Evolutionary conservation across 2,329 filamentous ascomycete genomes (phyloP).

Genomic region (Fusarium lyarnte): DNA sequence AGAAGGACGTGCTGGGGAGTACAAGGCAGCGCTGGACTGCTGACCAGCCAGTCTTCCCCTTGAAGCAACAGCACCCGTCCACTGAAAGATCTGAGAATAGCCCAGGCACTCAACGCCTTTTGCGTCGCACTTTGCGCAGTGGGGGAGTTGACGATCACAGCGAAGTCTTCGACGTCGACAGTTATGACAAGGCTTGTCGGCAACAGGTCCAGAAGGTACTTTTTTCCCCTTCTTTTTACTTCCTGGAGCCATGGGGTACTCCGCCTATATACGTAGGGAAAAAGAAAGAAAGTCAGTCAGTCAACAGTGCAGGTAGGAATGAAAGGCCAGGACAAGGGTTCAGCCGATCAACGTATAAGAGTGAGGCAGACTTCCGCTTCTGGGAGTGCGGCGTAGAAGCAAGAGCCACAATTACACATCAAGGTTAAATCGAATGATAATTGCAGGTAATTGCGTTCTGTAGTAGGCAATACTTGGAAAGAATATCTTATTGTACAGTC

Average conservation of each 20-base stretch:
- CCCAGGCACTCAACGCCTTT: slow-evolving; percentile 62
- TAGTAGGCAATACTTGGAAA: neutral
- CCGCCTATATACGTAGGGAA: slow-evolving; percentile 1
- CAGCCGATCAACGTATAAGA: slow-evolving; percentile 29
- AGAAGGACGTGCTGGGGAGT: slow-evolving; percentile 26
- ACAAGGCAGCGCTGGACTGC: slow-evolving; percentile 49
- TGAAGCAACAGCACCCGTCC: slow-evolving; percentile 59
- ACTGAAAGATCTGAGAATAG: slow-evolving; percentile 63
- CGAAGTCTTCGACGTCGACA: slow-evolving; percentile 63
- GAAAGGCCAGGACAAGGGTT: slow-evolving; percentile 20
- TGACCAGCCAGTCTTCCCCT: slow-evolving; percentile 55
- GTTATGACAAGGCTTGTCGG: slow-evolving; percentile 60
- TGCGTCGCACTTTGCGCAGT: slow-evolving; percentile 61
- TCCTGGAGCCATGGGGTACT: slow-evolving; percentile 38
- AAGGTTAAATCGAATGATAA: slow-evolving; percentile 19
- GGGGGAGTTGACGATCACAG: slow-evolving; percentile 62
- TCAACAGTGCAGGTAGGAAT: slow-evolving; percentile 10
- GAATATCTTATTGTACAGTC: slow-evolving; percentile 7
- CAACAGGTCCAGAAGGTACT: slow-evolving; percentile 39
- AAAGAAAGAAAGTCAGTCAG: neutral
- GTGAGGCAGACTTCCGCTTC: slow-evolving; percentile 10
- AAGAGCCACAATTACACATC: slow-evolving; percentile 33
- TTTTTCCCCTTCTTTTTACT: slow-evolving; percentile 39
- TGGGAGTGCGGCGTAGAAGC: slow-evolving; percentile 26
- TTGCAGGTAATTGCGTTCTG: neutral